These are phyloP conservation scores for Citrullus colocynthis DNA, from an alignment of 306 rosid genomes.

Conservation along the genomic window DNA sequence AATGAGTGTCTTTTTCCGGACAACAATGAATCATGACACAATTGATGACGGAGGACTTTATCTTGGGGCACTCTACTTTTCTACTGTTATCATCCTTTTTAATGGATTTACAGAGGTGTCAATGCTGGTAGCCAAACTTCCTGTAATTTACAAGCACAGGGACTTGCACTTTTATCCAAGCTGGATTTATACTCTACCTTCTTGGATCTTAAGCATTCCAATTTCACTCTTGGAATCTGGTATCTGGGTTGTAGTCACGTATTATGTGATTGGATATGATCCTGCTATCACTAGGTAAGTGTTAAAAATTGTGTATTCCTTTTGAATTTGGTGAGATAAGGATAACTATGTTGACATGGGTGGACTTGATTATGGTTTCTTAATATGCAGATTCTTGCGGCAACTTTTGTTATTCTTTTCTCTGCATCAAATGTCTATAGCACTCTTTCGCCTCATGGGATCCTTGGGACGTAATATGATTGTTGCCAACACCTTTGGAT, in stretches of 20 bases:
- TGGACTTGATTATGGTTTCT: conserved; percentile 10
- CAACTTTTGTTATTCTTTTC: conserved; percentile 75
- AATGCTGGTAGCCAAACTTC: conserved; percentile 98
- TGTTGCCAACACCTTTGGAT: conserved; percentile 93
- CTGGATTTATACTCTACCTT: conserved; percentile 89
- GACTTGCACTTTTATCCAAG: conserved; percentile 95
- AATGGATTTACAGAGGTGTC: conserved; percentile 97
- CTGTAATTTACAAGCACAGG: conserved; percentile 92
- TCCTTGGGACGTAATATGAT: conserved; percentile 97
- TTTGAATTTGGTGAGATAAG: conserved; percentile 3
- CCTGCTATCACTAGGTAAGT: conserved; percentile 70
- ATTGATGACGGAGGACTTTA: conserved; percentile 75
- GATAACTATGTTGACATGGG: conserved; percentile 11
- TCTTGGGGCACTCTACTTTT: conserved; percentile 93
- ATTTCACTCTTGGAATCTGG: conserved; percentile 87
- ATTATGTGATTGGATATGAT: conserved; percentile 85
- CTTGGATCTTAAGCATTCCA: conserved; percentile 84
- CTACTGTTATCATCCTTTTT: conserved; percentile 88
- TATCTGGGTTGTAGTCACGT: conserved; percentile 83
- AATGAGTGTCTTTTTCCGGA: conserved; percentile 96
- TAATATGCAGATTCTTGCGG: conserved; percentile 53
- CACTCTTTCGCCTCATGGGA: conserved; percentile 93
- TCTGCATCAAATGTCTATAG: conserved; percentile 96
- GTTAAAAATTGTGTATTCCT: background rate
- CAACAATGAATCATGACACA: conserved; percentile 78